Base-by-base conservation (phyloP, 2,329 filamentous ascomycete genomes). In the Fusarium proliferatum region DNA sequence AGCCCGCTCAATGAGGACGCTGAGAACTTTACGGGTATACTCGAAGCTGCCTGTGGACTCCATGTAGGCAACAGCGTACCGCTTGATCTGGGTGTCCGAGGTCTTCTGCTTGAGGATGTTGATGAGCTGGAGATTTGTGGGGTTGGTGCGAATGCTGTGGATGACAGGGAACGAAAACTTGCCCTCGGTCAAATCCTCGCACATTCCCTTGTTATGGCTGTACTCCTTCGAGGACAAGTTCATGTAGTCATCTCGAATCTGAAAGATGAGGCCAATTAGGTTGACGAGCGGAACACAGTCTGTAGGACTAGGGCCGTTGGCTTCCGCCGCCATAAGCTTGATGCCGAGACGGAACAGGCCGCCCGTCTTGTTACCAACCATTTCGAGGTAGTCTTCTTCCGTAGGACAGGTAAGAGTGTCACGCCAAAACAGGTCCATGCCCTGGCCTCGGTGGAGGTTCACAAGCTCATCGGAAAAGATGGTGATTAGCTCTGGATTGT, bases 81-180 rank as follows among this genome's bases (percentile, higher is more conserved):
- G 86, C 86, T 98, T 98, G 60, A 98, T 94, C 78, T 96, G 93
- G 52, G 94, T 91, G 77, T 98, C 93, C 26, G 87, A 89, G 2
- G 95, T 95, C 84, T 95, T 96, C 82, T 98, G 95, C 83, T 94
- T 94, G 46, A 98, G 86, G 63, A 98, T 98, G 80, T 96, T 97
- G 81, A 98, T 89, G 62, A 99, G 88, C 78, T 97, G 92, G 75
- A 93, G 86, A 80, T 95, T 93, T 36, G 85, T 84, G 23, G 90
- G 93, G 80, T 95, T 89, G 67, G 92, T 85, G 68, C 94, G 93
- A 76, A 98, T 97, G 81, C 93, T 93, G 84, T 98, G 96, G 78
- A 98, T 97, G 78, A 98, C 92, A 45, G 95, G 95, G 81, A 98
- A 98, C 33, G 93, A 96, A 85, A 98, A 98, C 87, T 98, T 98